Evolutionary conservation across 192 early-diverging fungal species (phyloP), one percentile per base, ranked within the genome.

Genomic region (Podila clonocystis): DNA sequence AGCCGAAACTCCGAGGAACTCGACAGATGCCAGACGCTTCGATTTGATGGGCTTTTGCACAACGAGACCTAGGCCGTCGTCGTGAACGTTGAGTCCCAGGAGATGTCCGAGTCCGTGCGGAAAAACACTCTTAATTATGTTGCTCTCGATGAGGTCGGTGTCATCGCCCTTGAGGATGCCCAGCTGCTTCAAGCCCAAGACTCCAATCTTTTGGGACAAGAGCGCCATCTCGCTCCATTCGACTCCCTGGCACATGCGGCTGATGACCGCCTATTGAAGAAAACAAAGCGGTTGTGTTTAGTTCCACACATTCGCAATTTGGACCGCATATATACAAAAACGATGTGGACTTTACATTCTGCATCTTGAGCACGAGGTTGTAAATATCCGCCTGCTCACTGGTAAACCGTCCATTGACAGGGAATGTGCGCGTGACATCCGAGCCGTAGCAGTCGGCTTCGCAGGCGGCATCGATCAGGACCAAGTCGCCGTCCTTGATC

Each of bases 31-130:
- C 58, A 9, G 75, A 78, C 62, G 87, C 91, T 12, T 69, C 50
- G 13, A 90, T 45, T 48, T 58, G 9, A 48, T 55, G 7, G 76
- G 76, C 9, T 50, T 64, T 28, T 79, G 76, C 19, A 72, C 41
- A 0, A 29, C 31, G 85, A 85, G 93, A 89, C 62, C 97, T 88
- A 70, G 90, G 86, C 72, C 82, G 63, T 91, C 89, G 74, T 98
- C 97, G 70, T 98, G 97, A 0, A 95, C 95, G 82, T 98, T 95
- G 34, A 98, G 83, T 59, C 96, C 96, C 66, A 98, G 82, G 30
- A 92, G 80, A 59, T 98, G 96, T 13, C 96, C 96, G 20, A 95
- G 82, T 20, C 97, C 97, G 61, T 98, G 97, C 9, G 97, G 97
- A 87, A 93, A 95, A 75, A 34, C 5, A 7, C 91, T 85, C 7